These are phyloP conservation scores for Rhizopogon sp. DNA, from an alignment of 768 basidiomycete genomes.

Conservation along the genomic window DNA sequence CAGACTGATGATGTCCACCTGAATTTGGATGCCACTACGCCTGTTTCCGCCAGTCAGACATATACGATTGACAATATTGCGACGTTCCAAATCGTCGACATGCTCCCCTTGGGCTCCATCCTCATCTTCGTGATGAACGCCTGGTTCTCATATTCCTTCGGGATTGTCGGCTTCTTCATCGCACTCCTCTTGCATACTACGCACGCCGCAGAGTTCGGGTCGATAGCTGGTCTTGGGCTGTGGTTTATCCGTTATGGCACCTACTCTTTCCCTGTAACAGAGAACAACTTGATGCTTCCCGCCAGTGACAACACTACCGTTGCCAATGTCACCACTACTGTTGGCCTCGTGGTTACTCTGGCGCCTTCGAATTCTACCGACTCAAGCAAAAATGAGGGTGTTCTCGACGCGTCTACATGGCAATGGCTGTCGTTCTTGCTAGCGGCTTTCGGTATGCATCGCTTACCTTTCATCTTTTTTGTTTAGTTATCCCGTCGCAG, in stretches of 20 bases:
- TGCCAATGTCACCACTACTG: neutral
- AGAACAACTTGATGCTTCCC: slow-evolving; percentile 20
- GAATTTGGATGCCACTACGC: slow-evolving; percentile 92
- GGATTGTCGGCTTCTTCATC: slow-evolving; percentile 89
- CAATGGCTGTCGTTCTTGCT: slow-evolving; percentile 91
- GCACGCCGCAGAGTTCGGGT: slow-evolving; percentile 90
- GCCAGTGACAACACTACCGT: slow-evolving; percentile 2
- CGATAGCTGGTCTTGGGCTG: slow-evolving; percentile 88
- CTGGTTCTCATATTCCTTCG: slow-evolving; percentile 92
- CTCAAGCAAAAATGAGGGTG: neutral
- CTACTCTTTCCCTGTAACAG: slow-evolving; percentile 44
- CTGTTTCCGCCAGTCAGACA: too few relatives aligned
- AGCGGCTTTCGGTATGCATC: slow-evolving; percentile 69
- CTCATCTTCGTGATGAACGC: slow-evolving; percentile 69
- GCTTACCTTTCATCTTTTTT: neutral
- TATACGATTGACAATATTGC: too few relatives aligned
- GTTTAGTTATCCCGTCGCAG: slow-evolving; percentile 27
- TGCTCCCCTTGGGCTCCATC: slow-evolving; percentile 78
- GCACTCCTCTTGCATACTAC: slow-evolving; percentile 89
- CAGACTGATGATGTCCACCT: slow-evolving; percentile 86
- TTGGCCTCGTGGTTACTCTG: too few relatives aligned
- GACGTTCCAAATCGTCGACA: slow-evolving; percentile 59
- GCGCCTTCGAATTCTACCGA: too few relatives aligned
- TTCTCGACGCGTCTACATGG: slow-evolving; percentile 44
- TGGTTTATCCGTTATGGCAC: slow-evolving; percentile 93